Evolutionary conservation across 352 stramenopile species (phyloP).

Genomic region (Phytopythium cucurbitacearum): DNA sequence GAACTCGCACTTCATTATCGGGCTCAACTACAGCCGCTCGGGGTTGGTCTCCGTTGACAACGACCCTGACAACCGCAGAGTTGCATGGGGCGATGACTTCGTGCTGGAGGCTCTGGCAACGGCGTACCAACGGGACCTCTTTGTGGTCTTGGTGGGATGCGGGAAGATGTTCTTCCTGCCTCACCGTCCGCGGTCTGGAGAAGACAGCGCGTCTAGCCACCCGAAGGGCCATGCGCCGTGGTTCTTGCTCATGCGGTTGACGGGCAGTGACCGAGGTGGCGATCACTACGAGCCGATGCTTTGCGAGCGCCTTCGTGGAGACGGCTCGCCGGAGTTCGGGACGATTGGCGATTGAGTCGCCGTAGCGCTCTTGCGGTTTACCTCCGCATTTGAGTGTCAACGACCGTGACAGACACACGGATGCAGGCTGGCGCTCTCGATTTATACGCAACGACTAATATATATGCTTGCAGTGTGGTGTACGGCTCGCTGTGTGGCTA

Average conservation of each 20-base stretch:
- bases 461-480: no score
- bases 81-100: constrained; percentile 87
- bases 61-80: constrained; percentile 66
- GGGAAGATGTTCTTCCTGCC: constrained; percentile 89
- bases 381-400: no score
- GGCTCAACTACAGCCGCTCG: constrained; percentile 73
- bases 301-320: constrained; percentile 73
- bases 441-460: no score
- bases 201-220: constrained; percentile 42
- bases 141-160: constrained; percentile 83
- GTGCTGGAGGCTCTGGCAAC: constrained; percentile 81
- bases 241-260: constrained; percentile 88
- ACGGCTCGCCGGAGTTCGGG: constrained; percentile 81
- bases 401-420: no score
- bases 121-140: constrained; percentile 85
- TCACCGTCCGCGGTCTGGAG: constrained; percentile 53
- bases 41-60: constrained; percentile 81
- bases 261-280: constrained; percentile 73
- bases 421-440: no score
- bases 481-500: no score
- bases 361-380: background rate
- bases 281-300: constrained; percentile 89
- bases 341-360: constrained; percentile 67
- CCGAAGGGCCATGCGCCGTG: constrained; percentile 80
- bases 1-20: constrained; percentile 77